A percentile compares a stretch with the other conserved stretches of the same genome.
phyloP scores from a whole-genome alignment of 495 filamentous ascomycete species.

The Podospora appendiculata region DNA sequence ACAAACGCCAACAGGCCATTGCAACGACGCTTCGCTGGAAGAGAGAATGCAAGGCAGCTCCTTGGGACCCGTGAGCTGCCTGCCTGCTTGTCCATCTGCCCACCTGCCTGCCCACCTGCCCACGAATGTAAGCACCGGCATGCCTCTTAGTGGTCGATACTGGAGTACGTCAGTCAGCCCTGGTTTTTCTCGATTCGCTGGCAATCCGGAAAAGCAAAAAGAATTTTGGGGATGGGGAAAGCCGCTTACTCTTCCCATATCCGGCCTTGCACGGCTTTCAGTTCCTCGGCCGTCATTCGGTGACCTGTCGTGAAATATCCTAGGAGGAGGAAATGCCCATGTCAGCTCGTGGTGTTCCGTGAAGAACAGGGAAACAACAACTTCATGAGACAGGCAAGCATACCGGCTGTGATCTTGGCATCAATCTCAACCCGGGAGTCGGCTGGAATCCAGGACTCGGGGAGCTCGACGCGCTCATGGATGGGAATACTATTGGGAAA shows the following conservation, averaged over 20 bases:
- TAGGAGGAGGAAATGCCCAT: slow-evolving; percentile 4
- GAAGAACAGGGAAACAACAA: no score
- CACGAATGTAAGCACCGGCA: neutral
- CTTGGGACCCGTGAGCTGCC: no score
- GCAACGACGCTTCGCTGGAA: no score
- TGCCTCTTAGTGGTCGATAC: slow-evolving; percentile 18
- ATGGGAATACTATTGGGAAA: slow-evolving; percentile 64
- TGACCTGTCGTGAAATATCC: slow-evolving; percentile 85
- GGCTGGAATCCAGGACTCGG: slow-evolving; percentile 87
- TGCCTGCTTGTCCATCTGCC: neutral
- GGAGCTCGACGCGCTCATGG: slow-evolving; percentile 85
- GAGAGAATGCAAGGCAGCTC: no score
- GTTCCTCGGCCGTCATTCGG: slow-evolving; percentile 78
- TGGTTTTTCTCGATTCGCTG: slow-evolving; percentile 9
- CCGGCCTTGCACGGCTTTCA: slow-evolving; percentile 76
- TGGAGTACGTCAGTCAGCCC: slow-evolving; percentile 14
- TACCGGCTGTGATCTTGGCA: slow-evolving; percentile 97
- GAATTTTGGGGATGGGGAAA: neutral
- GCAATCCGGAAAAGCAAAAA: neutral
- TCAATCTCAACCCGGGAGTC: slow-evolving; percentile 97
- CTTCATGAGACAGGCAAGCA: slow-evolving; percentile 25
- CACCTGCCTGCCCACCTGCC: neutral
- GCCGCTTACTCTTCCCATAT: slow-evolving; percentile 77
- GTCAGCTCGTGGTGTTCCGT: no score
- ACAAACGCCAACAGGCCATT: no score